Percentiles rank a stretch among this genome's conserved stretches.
Conservation (phyloP, 2,329 filamentous ascomycete species). For the Septoria petroselini region DNA sequence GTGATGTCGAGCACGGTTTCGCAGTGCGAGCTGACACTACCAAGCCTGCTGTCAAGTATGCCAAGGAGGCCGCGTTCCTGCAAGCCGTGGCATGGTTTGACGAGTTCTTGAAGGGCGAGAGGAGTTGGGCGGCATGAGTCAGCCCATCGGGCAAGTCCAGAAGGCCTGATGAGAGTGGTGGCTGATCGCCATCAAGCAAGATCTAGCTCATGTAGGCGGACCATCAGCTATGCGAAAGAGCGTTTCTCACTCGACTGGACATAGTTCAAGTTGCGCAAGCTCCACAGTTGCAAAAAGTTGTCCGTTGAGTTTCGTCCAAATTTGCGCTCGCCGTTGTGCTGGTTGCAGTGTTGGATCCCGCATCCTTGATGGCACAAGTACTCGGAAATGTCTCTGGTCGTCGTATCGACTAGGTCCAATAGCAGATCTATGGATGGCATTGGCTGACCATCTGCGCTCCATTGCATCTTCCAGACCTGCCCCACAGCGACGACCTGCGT, state of each 20-base stretch:
- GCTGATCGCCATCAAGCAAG: conserved; percentile 4
- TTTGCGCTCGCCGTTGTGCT: background rate
- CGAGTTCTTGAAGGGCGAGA: conserved; percentile 50
- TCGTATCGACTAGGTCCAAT: background rate
- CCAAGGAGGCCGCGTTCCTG: conserved; percentile 76
- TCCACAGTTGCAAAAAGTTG: background rate
- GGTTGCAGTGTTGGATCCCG: background rate
- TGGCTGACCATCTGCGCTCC: background rate
- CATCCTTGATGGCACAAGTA: conserved; percentile 1
- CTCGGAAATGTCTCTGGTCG: background rate
- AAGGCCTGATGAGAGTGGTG: background rate
- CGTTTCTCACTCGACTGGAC: background rate
- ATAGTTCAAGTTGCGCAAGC: background rate
- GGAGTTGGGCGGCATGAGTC: conserved; percentile 24
- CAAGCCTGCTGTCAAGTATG: conserved; percentile 59
- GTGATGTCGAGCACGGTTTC: conserved; percentile 71
- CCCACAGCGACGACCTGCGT: conserved; percentile 1
- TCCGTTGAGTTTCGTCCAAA: background rate
- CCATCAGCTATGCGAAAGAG: background rate
- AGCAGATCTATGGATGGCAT: background rate
- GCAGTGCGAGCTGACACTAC: conserved; percentile 63
- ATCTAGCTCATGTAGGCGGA: background rate
- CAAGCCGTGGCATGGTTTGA: conserved; percentile 79
- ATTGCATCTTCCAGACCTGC: conserved; percentile 3
- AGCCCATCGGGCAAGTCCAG: background rate